Evolutionary conservation across 1,284 basidiomycete genomes (phyloP), one percentile per base, ranked within the genome.

Genomic region (Microbotryum saponariae): DNA sequence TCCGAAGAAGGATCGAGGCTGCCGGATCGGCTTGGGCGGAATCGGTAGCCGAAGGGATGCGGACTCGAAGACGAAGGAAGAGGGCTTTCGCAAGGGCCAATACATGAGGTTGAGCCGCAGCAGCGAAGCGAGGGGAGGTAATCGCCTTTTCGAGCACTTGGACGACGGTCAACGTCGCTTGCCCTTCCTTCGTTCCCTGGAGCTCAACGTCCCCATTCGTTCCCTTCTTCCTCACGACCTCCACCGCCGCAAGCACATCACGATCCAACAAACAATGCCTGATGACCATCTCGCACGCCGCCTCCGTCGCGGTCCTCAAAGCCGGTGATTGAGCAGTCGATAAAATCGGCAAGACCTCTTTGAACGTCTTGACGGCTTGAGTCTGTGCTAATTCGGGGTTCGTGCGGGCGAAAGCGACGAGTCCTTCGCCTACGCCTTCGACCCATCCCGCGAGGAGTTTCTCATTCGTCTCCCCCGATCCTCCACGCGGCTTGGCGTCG

Each of bases 1-100:
- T 84, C 51, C 88, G 74, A 25, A 94, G 78, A 9, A 97, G 80
- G 51, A 78, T 74, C 71, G 90, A 84, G 3, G 89, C 87, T 8
- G 85, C 86, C 6, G 86, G 78, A 42, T 84, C 79, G 29, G 81
- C 81, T n/a, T 80, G 82, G 42, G 82, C 62, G 56, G 69, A 48
- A 23, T 66, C 67, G 31, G 52, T 64, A 45, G 44, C 55, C 60
- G 48, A 54, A 16, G 68, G 60, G 6, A 75, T 62, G 14, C 76
- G 71, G 8, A 77, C 61, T 8, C 79, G 70, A 10, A 80, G 69
- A 50, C 78, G 73, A 18, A 77, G 77, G 63, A 79, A 74, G n/a
- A 80, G 70, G 2, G 77, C 76, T 37, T 62, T 62, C 21, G 69
- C 59, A 59, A 69, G 64, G 12, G 61, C 48, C 61, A 63, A 20